Conservation (phyloP, 306 rosid genomes). For the Pueraria montana region DNA sequence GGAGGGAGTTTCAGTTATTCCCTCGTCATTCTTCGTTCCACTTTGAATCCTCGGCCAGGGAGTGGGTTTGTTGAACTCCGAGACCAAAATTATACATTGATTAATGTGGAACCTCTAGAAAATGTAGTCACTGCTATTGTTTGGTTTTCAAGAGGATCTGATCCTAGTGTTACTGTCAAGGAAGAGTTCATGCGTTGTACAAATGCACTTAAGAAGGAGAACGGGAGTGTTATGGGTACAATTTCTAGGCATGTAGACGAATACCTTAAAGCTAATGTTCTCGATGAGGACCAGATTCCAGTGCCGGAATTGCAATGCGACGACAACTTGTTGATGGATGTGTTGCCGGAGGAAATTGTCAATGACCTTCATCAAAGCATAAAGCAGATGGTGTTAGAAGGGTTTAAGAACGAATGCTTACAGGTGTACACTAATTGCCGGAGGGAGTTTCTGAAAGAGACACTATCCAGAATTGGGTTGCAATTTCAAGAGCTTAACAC, state of each 20-base stretch:
- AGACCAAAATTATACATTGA: background rate
- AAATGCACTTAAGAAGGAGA: background rate
- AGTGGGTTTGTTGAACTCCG: background rate
- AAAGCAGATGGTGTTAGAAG: constrained; percentile 67
- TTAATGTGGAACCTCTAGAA: too few species aligned
- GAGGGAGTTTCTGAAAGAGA: constrained; percentile 74
- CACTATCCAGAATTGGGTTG: constrained; percentile 62
- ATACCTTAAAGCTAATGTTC: background rate
- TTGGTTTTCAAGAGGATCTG: background rate
- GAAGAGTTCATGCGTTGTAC: background rate
- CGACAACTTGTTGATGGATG: constrained; percentile 68
- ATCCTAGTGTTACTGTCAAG: background rate
- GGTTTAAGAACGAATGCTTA: constrained; percentile 72
- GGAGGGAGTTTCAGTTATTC: constrained; percentile 26
- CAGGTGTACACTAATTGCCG: constrained; percentile 69
- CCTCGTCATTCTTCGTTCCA: constrained; percentile 25
- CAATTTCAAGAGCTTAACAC: constrained; percentile 58
- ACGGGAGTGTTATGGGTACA: background rate
- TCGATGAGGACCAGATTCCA: background rate
- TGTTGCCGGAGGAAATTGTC: constrained; percentile 63
- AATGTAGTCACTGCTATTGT: background rate
- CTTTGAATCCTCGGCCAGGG: background rate
- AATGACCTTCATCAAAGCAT: constrained; percentile 69
- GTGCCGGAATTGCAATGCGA: background rate
- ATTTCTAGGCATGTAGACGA: background rate